Conservation (phyloP, 169 alveolate genomes). For the Plasmodium sp. region DNA sequence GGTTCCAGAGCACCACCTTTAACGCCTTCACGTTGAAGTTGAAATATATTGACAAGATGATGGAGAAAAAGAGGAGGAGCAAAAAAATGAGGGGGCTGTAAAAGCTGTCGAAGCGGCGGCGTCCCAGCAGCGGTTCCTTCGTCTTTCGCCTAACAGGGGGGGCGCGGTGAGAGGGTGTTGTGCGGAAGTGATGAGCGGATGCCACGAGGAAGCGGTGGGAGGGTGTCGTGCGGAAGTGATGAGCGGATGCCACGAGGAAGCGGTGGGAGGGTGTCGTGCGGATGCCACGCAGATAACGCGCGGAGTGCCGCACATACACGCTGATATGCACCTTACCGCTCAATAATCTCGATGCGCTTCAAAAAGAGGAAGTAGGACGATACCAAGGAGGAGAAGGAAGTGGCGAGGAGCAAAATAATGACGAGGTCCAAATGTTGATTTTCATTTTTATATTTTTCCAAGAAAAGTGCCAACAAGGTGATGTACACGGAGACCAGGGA, state of each 20-base stretch:
- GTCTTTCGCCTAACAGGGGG: constrained; percentile 38
- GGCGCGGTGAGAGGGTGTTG: neutral
- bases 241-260: neutral
- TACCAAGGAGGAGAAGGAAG: constrained; percentile 42
- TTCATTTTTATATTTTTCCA: constrained; percentile 65
- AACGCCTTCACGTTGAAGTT: constrained; percentile 21
- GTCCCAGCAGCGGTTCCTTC: constrained; percentile 26
- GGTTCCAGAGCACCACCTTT: neutral
- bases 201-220: neutral
- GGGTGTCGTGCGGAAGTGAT: neutral
- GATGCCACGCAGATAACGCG: neutral
- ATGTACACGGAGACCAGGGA: constrained; percentile 78
- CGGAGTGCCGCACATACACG: neutral
- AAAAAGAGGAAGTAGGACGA: constrained; percentile 57
- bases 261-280: neutral
- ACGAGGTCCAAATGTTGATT: constrained; percentile 7
- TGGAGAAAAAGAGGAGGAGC: constrained; percentile 39
- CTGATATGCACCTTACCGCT: neutral
- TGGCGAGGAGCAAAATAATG: constrained; percentile 1
- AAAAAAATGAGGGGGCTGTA: constrained; percentile 51
- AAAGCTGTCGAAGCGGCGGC: constrained; percentile 62
- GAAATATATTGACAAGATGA: constrained; percentile 44
- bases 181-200: neutral
- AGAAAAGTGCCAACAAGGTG: constrained; percentile 71
- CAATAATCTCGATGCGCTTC: constrained; percentile 32